Evolutionary conservation across 176 grass and related monocot species (phyloP).

Genomic region (Oryza longistaminata): DNA sequence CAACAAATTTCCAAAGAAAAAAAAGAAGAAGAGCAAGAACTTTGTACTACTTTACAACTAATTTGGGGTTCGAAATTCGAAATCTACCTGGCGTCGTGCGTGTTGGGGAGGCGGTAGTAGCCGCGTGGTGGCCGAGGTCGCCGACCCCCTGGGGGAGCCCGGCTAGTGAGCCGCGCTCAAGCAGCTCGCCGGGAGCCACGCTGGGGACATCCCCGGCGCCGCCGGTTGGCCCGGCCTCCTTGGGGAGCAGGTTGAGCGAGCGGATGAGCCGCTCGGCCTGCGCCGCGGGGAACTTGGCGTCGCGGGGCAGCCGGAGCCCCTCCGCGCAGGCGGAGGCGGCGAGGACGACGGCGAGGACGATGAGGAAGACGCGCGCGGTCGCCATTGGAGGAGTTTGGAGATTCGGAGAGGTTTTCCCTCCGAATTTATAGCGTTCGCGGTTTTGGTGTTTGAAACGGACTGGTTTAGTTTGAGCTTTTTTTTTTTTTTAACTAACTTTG

Average conservation of each 20-base stretch:
- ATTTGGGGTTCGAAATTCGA: not conserved
- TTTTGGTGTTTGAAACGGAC: constrained; percentile 15
- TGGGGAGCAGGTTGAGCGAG: constrained; percentile 83
- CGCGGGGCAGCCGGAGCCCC: constrained; percentile 35
- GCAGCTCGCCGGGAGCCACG: constrained; percentile 45
- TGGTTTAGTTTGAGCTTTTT: not conserved
- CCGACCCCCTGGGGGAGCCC: constrained; percentile 36
- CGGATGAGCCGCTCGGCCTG: constrained; percentile 75
- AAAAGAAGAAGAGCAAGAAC: not conserved
- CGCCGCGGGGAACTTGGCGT: constrained; percentile 54
- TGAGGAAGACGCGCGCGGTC: not conserved
- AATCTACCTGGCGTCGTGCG: constrained; percentile 71
- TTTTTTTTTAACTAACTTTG: constrained; percentile 9
- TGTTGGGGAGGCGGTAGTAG: constrained; percentile 85
- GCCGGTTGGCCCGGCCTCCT: constrained; percentile 19
- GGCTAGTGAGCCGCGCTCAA: constrained; percentile 67
- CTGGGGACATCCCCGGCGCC: not conserved
- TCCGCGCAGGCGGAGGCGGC: not conserved
- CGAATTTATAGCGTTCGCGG: constrained; percentile 30
- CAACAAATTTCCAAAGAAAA: not conserved
- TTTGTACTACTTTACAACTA: not conserved
- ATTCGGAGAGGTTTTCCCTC: constrained; percentile 26
- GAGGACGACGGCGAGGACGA: not conserved
- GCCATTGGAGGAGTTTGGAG: not conserved
- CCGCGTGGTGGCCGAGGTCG: constrained; percentile 91